A percentile compares a stretch with the other conserved stretches of the same genome.
Conservation (phyloP, 768 basidiomycete genomes). For the Pleurotus platypus region DNA sequence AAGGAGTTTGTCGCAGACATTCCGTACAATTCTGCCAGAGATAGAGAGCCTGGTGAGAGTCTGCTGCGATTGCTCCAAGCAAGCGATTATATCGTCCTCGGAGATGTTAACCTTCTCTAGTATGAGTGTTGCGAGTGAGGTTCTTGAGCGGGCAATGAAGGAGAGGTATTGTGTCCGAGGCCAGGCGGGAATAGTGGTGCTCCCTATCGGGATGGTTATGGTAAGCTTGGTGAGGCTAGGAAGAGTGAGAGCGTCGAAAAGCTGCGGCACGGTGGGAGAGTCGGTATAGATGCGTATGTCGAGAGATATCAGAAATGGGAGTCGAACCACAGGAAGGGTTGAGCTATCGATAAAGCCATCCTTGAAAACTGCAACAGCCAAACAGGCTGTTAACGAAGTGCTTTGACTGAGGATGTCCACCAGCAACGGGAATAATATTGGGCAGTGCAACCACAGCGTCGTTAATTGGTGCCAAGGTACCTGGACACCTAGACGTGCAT, state of each 20-base stretch:
- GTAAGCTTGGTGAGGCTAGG: conserved; percentile 8
- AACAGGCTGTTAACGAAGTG: background rate
- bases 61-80: conserved; percentile 14
- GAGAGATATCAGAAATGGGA: conserved; percentile 7
- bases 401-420: conserved; percentile 1
- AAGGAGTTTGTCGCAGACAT: background rate
- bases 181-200: conserved; percentile 2
- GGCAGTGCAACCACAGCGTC: conserved; percentile 2
- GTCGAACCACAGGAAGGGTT: background rate
- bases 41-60: background rate
- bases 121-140: background rate
- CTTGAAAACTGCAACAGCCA: conserved; percentile 3
- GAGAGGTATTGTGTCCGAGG: conserved; percentile 5
- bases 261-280: background rate
- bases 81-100: conserved; percentile 3
- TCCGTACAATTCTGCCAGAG: conserved; percentile 1
- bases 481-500: background rate
- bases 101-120: conserved; percentile 6
- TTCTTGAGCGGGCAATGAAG: conserved; percentile 7
- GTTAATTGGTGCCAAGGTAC: conserved; percentile 9
- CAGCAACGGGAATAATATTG: background rate
- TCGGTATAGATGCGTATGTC: conserved; percentile 1
- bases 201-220: conserved; percentile 2
- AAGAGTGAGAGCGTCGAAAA: conserved; percentile 1
- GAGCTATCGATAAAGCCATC: background rate